A percentile compares a stretch with the other conserved stretches of the same genome.
phyloP scores from a whole-genome alignment of 169 alveolate species.

The Plasmodium gaboni region DNA sequence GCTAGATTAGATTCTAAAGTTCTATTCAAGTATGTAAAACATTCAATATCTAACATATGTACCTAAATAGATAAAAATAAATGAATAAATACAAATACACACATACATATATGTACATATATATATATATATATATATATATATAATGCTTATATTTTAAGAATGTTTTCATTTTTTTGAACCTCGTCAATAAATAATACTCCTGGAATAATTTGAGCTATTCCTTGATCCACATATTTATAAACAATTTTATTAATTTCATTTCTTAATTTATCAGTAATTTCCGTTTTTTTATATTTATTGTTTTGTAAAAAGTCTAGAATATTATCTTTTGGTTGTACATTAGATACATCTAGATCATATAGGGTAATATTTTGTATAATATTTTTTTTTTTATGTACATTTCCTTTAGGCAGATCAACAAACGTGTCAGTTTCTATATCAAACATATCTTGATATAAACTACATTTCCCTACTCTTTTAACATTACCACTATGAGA shows the following conservation, averaged over 20 bases:
- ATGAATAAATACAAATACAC: background rate
- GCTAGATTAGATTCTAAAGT: constrained; percentile 97
- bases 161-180: background rate
- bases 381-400: constrained; percentile 98
- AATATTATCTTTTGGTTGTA: constrained; percentile 92
- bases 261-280: constrained; percentile 97
- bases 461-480: constrained; percentile 97
- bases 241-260: constrained; percentile 98
- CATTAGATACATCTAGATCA: constrained; percentile 98
- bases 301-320: constrained; percentile 88
- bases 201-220: constrained; percentile 99
- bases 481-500: constrained; percentile 97
- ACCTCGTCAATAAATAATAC: constrained; percentile 99
- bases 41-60: constrained; percentile 98
- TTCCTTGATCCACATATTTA: constrained; percentile 96
- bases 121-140: background rate
- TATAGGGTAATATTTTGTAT: constrained; percentile 98
- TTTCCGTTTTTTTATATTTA: constrained; percentile 98
- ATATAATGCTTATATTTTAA: no score
- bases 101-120: background rate
- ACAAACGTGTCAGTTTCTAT: constrained; percentile 97
- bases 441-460: constrained; percentile 97
- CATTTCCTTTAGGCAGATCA: constrained; percentile 99
- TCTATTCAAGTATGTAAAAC: constrained; percentile 97
- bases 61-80: constrained; percentile 31